Evolutionary conservation across 495 filamentous ascomycete species (phyloP).

Genomic region (Melanomma pulvis-pyrius): DNA sequence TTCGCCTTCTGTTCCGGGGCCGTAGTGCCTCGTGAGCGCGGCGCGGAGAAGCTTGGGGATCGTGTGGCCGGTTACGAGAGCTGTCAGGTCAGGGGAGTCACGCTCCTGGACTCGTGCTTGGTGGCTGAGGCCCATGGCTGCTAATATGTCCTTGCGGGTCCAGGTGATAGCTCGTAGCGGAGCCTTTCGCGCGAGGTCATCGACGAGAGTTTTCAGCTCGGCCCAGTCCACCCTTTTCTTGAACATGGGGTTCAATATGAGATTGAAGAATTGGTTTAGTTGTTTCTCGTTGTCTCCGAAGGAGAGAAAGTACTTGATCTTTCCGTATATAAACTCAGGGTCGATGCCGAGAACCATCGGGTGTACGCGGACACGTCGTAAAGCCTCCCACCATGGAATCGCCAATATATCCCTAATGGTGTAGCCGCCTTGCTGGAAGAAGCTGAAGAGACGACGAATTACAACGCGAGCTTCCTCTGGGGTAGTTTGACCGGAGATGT

Average conservation of each 20-base stretch:
- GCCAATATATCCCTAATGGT: not conserved
- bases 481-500: not conserved
- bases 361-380: not conserved
- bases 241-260: not conserved
- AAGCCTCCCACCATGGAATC: not conserved
- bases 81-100: not conserved
- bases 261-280: not conserved
- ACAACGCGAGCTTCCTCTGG: not conserved
- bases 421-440: not conserved
- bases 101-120: not conserved
- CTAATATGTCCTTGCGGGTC: not conserved
- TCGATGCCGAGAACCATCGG: constrained; percentile 14
- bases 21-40: not conserved
- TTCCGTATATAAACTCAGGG: constrained; percentile 2
- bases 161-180: not conserved
- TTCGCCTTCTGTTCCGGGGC: not conserved
- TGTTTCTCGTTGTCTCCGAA: not conserved
- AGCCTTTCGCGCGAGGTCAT: not conserved
- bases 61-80: not conserved
- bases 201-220: not conserved
- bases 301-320: not conserved
- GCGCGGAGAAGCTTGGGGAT: not conserved
- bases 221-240: not conserved
- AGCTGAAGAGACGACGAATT: not conserved
- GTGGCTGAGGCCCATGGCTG: not conserved